phyloP scores from a whole-genome alignment of 768 basidiomycete species.

The Russula ochroleuca region DNA sequence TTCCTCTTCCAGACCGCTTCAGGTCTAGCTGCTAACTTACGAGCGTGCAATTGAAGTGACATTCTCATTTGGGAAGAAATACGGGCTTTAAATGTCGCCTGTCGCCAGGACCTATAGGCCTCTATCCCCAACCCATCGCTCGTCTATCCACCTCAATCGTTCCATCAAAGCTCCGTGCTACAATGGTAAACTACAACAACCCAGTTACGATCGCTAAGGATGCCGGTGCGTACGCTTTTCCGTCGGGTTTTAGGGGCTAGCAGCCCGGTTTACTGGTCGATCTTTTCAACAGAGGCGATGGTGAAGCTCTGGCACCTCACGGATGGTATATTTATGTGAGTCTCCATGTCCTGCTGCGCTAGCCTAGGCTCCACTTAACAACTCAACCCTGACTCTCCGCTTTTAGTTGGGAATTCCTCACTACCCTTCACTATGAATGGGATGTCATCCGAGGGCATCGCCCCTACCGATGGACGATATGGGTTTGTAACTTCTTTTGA shows the following conservation, averaged over 20 bases:
- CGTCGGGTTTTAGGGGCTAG: neutral
- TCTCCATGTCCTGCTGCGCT: neutral
- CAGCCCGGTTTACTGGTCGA: neutral
- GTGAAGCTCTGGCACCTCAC: conserved; percentile 1
- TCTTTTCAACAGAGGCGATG: neutral
- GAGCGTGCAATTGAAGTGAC: too few species aligned
- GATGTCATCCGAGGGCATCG: neutral
- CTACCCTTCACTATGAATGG: neutral
- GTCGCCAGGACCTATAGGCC: too few species aligned
- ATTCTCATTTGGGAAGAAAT: too few species aligned
- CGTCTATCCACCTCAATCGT: neutral
- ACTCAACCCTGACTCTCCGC: neutral
- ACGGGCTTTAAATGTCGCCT: too few species aligned
- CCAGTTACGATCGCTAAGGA: neutral
- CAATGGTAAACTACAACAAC: conserved; percentile 8
- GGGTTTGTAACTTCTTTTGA: neutral
- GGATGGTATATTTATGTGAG: conserved; percentile 11
- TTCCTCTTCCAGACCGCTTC: too few species aligned
- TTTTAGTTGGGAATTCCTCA: conserved; percentile 4
- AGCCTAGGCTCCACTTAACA: neutral
- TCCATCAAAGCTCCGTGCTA: neutral
- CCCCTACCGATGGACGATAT: conserved; percentile 3
- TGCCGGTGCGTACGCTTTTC: neutral
- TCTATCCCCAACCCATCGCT: neutral
- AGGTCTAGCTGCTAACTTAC: too few species aligned